phyloP scores from a whole-genome alignment of 208 protist species.

The Novymonas esmeraldas region DNA sequence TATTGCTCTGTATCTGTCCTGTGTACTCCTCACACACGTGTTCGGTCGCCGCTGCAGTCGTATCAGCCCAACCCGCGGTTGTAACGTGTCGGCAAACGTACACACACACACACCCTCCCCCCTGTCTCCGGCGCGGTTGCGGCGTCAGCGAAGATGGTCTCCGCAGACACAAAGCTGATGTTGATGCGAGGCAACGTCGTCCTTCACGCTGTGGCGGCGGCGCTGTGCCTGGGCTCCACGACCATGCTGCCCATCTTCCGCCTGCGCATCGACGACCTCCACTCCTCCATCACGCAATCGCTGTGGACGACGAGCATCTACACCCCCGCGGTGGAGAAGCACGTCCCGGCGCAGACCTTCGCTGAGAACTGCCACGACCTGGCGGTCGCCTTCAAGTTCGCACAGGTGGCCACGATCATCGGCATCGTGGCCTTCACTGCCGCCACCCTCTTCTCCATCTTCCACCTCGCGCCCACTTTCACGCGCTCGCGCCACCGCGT shows the following conservation, averaged over 20 bases:
- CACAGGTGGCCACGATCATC: slow-evolving; percentile 23
- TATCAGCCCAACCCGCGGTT: too few species aligned
- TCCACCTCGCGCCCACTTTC: slow-evolving; percentile 26
- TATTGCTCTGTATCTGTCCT: too few species aligned
- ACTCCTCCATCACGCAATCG: slow-evolving; percentile 35
- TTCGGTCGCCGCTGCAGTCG: too few species aligned
- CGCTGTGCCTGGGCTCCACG: slow-evolving; percentile 3
- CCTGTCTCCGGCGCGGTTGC: too few species aligned
- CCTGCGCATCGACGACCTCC: slow-evolving; percentile 10
- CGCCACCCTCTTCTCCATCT: slow-evolving; percentile 17
- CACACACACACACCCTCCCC: background rate
- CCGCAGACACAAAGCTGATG: slow-evolving; percentile 12
- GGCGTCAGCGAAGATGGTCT: slow-evolving; percentile 12
- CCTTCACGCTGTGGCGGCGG: slow-evolving; percentile 6
- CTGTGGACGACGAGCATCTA: slow-evolving; percentile 40
- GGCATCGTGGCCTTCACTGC: slow-evolving; percentile 3
- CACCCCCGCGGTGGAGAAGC: slow-evolving; percentile 27
- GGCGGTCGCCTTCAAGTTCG: slow-evolving; percentile 19
- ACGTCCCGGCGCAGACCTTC: slow-evolving; percentile 17
- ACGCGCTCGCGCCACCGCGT: slow-evolving; percentile 13
- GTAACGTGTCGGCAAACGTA: too few species aligned
- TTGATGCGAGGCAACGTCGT: slow-evolving; percentile 18
- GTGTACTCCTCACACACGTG: too few species aligned
- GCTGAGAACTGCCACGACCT: slow-evolving; percentile 26
- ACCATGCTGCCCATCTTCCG: slow-evolving; percentile 21